Base-by-base conservation (phyloP, 23 red algal genomes). In the Gracilaria domingensis region DNA sequence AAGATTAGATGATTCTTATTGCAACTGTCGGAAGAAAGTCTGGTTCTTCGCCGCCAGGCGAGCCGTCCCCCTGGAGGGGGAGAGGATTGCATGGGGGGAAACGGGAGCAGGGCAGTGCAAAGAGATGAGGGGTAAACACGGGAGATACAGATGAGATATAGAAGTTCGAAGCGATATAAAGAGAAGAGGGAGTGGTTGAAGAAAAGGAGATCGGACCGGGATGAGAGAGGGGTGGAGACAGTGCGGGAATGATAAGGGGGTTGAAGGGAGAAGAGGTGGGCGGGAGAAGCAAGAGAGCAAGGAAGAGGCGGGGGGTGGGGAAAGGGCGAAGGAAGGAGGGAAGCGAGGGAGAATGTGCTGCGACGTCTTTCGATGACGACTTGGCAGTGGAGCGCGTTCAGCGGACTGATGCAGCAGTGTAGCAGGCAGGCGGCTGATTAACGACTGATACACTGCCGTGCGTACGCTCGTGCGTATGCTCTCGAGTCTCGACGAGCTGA, bases 111-210 rank as follows among this genome's bases (percentile, higher is more conserved):
- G 64, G 13, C 38, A 51, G 25, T 16, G 72, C 24, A 23, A 77
- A 29, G 21, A 17, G 34, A 34, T 44, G 42, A 18, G 72, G 72
- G 72, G 72, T 77, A 34, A 45, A 77, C 40, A 51, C 45, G 40
- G 72, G 72, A 77, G 42, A 77, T 77, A 51, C 45, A 77, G 39
- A 77, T 42, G 72, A 77, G 72, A 77, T 77, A 77, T 77, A 77
- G 72, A 77, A 77, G 72, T 77, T 77, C 50, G 39, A 77, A 49
- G 72, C 30, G 72, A 77, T 49, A 77, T 77, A 77, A 28, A 77
- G 72, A 77, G 72, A 45, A 29, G 72, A 49, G 72, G 29, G 72
- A 26, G 72, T 32, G 1, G 72, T 16, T 50, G 40, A 26, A 25
- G 72, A 50, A 45, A 20, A 49, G 42, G 26, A 12, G 36, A 6